Conservation (phyloP, 345 rosid species). For the Corchorus capsularis region DNA sequence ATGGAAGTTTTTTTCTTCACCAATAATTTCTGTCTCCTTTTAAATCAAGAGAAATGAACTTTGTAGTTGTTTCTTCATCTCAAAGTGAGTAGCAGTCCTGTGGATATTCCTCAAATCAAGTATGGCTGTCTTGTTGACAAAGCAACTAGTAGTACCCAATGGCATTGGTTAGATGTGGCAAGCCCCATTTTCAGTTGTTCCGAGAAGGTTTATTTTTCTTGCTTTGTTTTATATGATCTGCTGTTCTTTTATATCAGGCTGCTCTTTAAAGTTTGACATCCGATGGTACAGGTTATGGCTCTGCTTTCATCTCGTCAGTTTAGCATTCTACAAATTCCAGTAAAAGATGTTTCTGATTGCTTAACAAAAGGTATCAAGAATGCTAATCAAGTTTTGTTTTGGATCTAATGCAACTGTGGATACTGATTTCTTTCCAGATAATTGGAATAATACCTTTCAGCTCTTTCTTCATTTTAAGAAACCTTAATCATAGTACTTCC, state of each 20-base stretch:
- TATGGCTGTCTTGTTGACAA: conserved; percentile 58
- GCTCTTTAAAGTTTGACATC: conserved; percentile 15
- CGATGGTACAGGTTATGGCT: conserved; percentile 51
- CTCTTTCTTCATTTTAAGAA: too few species aligned
- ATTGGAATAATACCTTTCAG: too few species aligned
- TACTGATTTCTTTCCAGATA: too few species aligned
- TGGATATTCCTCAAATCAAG: conserved; percentile 71
- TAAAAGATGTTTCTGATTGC: conserved; percentile 56
- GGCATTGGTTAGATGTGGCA: conserved; percentile 72
- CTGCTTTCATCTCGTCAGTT: conserved; percentile 63
- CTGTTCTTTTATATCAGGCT: conserved; percentile 7
- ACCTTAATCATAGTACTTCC: not conserved
- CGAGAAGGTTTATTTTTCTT: conserved; percentile 48
- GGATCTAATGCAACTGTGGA: too few species aligned
- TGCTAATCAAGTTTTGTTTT: not conserved
- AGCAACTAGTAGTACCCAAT: conserved; percentile 39
- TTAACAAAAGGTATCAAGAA: conserved; percentile 51
- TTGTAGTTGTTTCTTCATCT: conserved; percentile 22
- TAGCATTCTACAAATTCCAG: conserved; percentile 63
- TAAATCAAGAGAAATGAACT: conserved; percentile 15
- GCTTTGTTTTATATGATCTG: conserved; percentile 3
- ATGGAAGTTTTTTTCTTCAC: conserved; percentile 10
- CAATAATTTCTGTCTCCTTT: not conserved
- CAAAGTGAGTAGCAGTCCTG: conserved; percentile 84
- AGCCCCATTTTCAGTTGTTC: conserved; percentile 66